A percentile compares a stretch with the other conserved stretches of the same genome.
These are phyloP conservation scores for Ustilaginoidea virens DNA, from an alignment of 2,329 filamentous ascomycete species.

Conservation along the genomic window DNA sequence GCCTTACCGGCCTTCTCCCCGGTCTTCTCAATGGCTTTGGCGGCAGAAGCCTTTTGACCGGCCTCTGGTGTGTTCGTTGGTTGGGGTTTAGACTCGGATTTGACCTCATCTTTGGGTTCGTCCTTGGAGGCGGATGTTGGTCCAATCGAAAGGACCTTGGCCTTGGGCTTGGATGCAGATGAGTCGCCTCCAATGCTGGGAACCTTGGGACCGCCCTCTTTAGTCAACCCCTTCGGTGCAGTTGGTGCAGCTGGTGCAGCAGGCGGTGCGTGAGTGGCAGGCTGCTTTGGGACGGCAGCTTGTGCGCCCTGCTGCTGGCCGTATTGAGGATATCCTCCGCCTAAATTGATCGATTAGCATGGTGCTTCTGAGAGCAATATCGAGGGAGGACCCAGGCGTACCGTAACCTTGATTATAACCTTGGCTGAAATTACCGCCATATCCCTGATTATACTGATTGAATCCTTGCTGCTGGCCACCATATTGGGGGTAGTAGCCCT, in stretches of 20 bases:
- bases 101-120: constrained; percentile 23
- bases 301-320: constrained; percentile 26
- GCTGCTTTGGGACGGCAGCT: not conserved
- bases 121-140: constrained; percentile 18
- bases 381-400: constrained; percentile 9
- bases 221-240: constrained; percentile 23
- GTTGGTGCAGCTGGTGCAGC: constrained; percentile 24
- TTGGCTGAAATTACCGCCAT: constrained; percentile 34
- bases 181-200: constrained; percentile 50
- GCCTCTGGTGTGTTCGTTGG: constrained; percentile 42
- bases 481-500: constrained; percentile 45
- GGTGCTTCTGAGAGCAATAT: not conserved
- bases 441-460: constrained; percentile 36
- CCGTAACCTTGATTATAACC: constrained; percentile 32
- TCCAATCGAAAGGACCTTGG: constrained; percentile 30
- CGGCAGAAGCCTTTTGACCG: constrained; percentile 69
- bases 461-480: constrained; percentile 28
- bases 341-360: constrained; percentile 10
- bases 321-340: constrained; percentile 38
- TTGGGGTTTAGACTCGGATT: constrained; percentile 35
- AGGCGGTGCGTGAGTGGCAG: constrained; percentile 9
- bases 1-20: constrained; percentile 42
- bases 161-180: constrained; percentile 37
- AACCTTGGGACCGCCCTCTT: constrained; percentile 46
- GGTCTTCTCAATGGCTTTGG: constrained; percentile 85